Evolutionary conservation across 305 asterid genomes (phyloP).

Genomic region (Stenogyne calaminthoides): DNA sequence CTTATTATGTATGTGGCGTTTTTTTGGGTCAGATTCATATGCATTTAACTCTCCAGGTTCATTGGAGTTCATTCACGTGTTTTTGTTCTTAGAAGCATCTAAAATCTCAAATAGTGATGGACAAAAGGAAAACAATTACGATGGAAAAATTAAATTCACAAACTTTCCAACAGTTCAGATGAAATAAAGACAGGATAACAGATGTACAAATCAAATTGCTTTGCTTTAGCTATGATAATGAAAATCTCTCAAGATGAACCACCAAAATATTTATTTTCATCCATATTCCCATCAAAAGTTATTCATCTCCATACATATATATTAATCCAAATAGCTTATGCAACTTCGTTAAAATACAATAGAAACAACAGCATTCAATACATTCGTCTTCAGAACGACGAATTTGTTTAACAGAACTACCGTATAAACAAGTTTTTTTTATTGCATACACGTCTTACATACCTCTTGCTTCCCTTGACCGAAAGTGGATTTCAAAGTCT

Average conservation of each 20-base stretch:
- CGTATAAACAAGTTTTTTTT: conserved; percentile 1
- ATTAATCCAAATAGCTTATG: neutral
- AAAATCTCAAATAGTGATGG: no score
- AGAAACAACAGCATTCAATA: neutral
- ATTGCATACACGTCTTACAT: neutral
- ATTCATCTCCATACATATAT: neutral
- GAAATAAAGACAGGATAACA: no score
- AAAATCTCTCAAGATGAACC: neutral
- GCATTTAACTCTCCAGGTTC: conserved; percentile 14
- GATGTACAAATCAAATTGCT: no score
- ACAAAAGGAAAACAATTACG: no score
- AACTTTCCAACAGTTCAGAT: no score
- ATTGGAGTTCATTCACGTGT: conserved; percentile 13
- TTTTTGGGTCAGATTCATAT: conserved; percentile 16
- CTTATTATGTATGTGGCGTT: conserved; percentile 30
- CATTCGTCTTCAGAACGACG: neutral
- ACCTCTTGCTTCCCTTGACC: neutral
- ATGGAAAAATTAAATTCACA: no score
- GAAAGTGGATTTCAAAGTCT: neutral
- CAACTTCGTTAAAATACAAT: no score
- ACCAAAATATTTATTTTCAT: neutral
- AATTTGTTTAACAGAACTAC: neutral
- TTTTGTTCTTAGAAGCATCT: neutral
- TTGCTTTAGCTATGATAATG: neutral
- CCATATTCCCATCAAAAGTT: neutral